phyloP scores from a whole-genome alignment of 768 basidiomycete genomes.

The Suillus variegatus region DNA sequence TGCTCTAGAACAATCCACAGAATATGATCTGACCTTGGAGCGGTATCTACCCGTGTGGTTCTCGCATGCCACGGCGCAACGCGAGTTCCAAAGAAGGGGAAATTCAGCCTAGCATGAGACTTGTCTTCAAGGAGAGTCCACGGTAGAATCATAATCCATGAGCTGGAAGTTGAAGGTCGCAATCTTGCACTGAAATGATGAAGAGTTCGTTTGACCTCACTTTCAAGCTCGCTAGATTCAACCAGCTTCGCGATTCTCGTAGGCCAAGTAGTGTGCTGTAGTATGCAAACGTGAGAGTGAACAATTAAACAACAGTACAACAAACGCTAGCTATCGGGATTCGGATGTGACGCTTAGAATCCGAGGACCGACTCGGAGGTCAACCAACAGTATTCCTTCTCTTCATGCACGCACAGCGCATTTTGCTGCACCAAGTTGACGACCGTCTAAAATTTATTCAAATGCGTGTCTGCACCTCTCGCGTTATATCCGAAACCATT shows the following conservation, averaged over 20 bases:
- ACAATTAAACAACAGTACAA: not conserved
- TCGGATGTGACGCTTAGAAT: too few species aligned
- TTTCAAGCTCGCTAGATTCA: not conserved
- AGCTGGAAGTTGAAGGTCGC: conserved; percentile 26
- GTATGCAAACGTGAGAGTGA: not conserved
- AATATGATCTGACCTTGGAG: too few species aligned
- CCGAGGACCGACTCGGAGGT: too few species aligned
- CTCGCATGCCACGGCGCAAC: too few species aligned
- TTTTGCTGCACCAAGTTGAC: not conserved
- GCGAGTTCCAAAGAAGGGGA: too few species aligned
- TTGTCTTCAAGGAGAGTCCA: too few species aligned
- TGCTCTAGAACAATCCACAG: not conserved
- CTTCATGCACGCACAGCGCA: too few species aligned
- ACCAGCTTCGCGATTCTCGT: not conserved
- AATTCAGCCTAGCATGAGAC: too few species aligned
- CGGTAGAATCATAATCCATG: too few species aligned
- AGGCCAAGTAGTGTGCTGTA: not conserved
- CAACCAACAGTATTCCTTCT: too few species aligned
- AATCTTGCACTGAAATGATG: not conserved
- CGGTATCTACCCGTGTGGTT: too few species aligned
- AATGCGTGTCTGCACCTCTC: not conserved
- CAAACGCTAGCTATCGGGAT: too few species aligned
- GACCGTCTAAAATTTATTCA: not conserved
- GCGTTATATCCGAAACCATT: not conserved
- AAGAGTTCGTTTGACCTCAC: not conserved